phyloP scores from a whole-genome alignment of 176 grass and related monocot species.

The Puccinellia tenuiflora region DNA sequence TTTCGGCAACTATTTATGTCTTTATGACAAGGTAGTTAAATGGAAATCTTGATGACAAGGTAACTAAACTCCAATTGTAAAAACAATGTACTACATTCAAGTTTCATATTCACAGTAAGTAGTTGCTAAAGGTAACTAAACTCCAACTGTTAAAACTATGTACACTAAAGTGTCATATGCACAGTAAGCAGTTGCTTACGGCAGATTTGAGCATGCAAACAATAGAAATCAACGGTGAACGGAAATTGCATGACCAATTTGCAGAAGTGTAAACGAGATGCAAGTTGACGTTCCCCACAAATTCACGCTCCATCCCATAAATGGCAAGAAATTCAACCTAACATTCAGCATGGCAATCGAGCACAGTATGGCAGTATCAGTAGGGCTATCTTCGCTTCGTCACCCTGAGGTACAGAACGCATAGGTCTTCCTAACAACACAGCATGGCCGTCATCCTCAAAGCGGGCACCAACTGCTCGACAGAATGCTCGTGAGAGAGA shows the following conservation, averaged over 20 bases:
- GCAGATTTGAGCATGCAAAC: slow-evolving; percentile 1
- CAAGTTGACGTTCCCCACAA: neutral
- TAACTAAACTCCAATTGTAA: neutral
- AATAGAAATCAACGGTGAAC: neutral
- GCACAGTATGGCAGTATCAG: neutral
- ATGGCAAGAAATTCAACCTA: neutral
- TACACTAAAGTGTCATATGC: neutral
- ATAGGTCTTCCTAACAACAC: neutral
- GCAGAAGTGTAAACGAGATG: neutral
- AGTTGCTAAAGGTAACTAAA: neutral
- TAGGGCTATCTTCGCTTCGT: neutral
- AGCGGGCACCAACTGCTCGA: slow-evolving; percentile 4
- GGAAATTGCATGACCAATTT: neutral
- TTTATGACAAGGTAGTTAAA: neutral
- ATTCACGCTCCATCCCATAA: neutral
- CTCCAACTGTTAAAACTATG: neutral
- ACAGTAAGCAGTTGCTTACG: neutral
- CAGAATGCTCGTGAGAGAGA: neutral
- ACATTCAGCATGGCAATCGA: neutral
- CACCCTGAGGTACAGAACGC: neutral
- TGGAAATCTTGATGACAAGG: neutral
- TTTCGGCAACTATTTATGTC: neutral
- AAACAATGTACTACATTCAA: neutral
- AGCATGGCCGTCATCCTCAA: neutral
- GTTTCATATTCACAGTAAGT: neutral